Evolutionary conservation across 176 grass and related monocot species (phyloP).

Genomic region (Oryza longistaminata): DNA sequence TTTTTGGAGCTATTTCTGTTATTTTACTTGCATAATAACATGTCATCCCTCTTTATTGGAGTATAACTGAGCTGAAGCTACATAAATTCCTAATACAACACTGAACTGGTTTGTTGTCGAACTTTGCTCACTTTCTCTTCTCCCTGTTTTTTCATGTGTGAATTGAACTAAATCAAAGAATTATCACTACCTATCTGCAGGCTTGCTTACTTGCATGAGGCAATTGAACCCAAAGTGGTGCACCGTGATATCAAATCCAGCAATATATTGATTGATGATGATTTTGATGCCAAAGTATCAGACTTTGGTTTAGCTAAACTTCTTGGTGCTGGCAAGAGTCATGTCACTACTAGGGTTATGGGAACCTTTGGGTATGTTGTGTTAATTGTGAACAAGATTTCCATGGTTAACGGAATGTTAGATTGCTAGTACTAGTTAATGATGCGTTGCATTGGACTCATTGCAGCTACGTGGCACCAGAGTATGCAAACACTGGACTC

Average conservation of each 20-base stretch:
- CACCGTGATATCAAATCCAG: slow-evolving; percentile 91
- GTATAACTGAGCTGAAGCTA: slow-evolving; percentile 13
- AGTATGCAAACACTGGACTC: slow-evolving; percentile 87
- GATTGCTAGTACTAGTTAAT: slow-evolving; percentile 24
- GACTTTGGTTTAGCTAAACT: slow-evolving; percentile 91
- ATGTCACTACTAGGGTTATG: slow-evolving; percentile 90
- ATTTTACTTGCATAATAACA: slow-evolving; percentile 18
- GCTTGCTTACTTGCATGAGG: slow-evolving; percentile 88
- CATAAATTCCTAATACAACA: slow-evolving; percentile 1
- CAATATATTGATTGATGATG: slow-evolving; percentile 89
- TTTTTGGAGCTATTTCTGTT: not conserved
- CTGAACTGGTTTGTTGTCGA: slow-evolving; percentile 1
- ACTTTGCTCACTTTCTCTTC: not conserved
- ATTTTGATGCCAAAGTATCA: slow-evolving; percentile 84
- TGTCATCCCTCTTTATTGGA: not conserved
- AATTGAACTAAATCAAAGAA: slow-evolving; percentile 25
- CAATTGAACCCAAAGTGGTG: slow-evolving; percentile 88
- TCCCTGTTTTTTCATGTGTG: not conserved
- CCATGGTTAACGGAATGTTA: not conserved
- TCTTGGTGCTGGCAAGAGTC: slow-evolving; percentile 86
- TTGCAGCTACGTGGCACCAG: slow-evolving; percentile 80
- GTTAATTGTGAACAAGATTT: slow-evolving; percentile 19
- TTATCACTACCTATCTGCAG: slow-evolving; percentile 38
- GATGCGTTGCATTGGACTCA: slow-evolving; percentile 18
- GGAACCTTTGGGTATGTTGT: slow-evolving; percentile 84